Base-by-base conservation (phyloP, 2,329 filamentous ascomycete species). In the Verticillium klebahnii region DNA sequence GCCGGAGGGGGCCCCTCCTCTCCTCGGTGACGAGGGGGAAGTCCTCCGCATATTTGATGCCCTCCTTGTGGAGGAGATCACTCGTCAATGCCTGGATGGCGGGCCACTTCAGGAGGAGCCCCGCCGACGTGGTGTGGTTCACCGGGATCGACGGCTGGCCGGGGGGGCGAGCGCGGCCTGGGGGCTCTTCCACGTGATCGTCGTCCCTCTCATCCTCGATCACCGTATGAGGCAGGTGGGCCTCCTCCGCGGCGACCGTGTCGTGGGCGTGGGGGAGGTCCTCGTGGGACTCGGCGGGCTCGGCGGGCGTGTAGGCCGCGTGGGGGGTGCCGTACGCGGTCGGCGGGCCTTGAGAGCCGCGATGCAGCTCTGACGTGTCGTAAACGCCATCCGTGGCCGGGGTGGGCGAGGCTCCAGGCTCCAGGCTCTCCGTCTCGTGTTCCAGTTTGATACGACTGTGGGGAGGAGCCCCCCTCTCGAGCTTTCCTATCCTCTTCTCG, bases 51-150 rank as follows among this genome's bases (percentile, higher is more conserved):
- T 82, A 81, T 36, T 80, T 78, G 69, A 88, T 80, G 34, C 79
- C 80, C 59, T 82, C 78, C 2, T 71, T 72, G 25, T 79, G 74
- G 60, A 87, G 72, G 31, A 79, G 78, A 57, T 74, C 75, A 64
- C 71, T 80, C 37, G 91, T 86, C 70, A 97, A 71, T 64, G 82
- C 77, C 71, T 81, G 76, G 60, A 95, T 92, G 0, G 87, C 83
- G 0, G 84, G 84, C 87, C 90, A 93, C 56, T 84, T 81, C 32
- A 98, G 78, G 19, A 98, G 79, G 65, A 93, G 85, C 58, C 95
- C 91, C 1, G 93, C 93, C n/a, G 92, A 86, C 0, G 93, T 97
- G 0, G 92, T 96, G 70, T 98, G 94, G 67, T 96, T 91, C 32
- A 88, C 85, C 1, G 92, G 91, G 61, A 96, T 91, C 1, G 89